A percentile compares a stretch with the other conserved stretches of the same genome.
Evolutionary conservation across 495 filamentous ascomycete genomes (phyloP).

Genomic region (Clavariopsis aquatica): DNA sequence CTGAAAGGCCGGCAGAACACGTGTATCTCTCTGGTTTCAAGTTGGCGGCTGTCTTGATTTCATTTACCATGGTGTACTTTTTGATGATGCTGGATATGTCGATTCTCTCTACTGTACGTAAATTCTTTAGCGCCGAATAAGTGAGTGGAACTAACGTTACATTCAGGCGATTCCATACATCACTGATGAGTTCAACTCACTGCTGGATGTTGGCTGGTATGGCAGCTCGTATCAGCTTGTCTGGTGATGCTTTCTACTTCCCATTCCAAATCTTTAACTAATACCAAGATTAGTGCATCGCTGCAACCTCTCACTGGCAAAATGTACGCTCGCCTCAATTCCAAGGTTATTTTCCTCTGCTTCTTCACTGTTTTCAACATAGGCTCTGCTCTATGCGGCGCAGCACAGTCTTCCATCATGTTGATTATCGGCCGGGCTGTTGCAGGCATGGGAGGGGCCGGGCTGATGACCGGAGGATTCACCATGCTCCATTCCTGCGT

Average conservation of each 20-base stretch:
- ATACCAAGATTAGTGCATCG: not conserved
- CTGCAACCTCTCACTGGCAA: not conserved
- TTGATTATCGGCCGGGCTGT: not conserved
- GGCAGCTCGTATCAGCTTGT: not conserved
- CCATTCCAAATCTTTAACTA: not conserved
- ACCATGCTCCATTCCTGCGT: not conserved
- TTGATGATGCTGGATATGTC: conserved; percentile 1
- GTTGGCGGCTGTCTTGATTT: not conserved
- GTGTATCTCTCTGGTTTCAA: not conserved
- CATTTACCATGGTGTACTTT: not conserved
- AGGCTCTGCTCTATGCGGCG: not conserved
- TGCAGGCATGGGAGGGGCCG: not conserved
- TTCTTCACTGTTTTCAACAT: not conserved
- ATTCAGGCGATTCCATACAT: not conserved
- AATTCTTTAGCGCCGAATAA: not conserved
- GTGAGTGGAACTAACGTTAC: not conserved
- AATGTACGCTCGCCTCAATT: not conserved
- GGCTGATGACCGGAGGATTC: not conserved
- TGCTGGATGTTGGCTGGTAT: not conserved
- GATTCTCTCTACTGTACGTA: conserved; percentile 1
- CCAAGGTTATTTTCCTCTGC: not conserved
- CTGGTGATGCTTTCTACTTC: not conserved
- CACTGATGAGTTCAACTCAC: not conserved
- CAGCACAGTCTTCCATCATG: not conserved
- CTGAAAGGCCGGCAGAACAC: not conserved